Evolutionary conservation across 495 filamentous ascomycete genomes (phyloP), one percentile per base, ranked within the genome.

Genomic region (Hyaloscypha bicolor): DNA sequence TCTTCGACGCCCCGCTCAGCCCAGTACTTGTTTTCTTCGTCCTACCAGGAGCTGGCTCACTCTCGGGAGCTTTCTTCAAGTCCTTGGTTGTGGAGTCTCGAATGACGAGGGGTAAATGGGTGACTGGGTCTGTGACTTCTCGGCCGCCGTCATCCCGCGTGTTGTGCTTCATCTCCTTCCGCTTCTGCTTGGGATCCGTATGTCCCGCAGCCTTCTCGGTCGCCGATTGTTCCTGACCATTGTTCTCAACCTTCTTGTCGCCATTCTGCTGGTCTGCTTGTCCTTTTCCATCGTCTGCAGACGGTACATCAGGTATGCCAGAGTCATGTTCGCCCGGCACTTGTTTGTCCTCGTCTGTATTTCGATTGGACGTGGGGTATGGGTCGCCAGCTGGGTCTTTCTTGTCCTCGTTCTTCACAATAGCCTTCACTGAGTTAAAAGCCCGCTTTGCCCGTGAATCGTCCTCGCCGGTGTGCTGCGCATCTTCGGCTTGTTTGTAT

Each of bases 61-160:
- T 89, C 69, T 86, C 80, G 22, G 85, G 83, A 2, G 80, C 80
- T 4, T 76, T 76, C 35, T 83, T 78, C 32, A 91, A 75, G 61
- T 89, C 85, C 55, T 84, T 81, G 39, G 79, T 75, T 0, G 88
- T 91, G 67, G 85, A 85, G 69, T 91, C 89, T 71, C 90, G 87
- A 45, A 90, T 86, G 22, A 74, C 75, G 25, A 90, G 78, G 6
- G 87, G 87, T 1, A 91, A 76, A 74, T 91, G 89, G 0, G 89
- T 91, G 16, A 91, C 84, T 0, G 89, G 89, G 75, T 91, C 89
- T 6, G 87, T 91, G n/a, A 91, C 89, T 71, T 88, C 79, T 16
- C 88, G 80, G 19, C 84, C 84, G 35, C 80, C 81, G 45, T 84
- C 79, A 37, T 83, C 78, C 60, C 85, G 79, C 65, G 86, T 83